Evolutionary conservation across 2,329 filamentous ascomycete genomes (phyloP), one percentile per base, ranked within the genome.

Genomic region (Neonectria faginata): DNA sequence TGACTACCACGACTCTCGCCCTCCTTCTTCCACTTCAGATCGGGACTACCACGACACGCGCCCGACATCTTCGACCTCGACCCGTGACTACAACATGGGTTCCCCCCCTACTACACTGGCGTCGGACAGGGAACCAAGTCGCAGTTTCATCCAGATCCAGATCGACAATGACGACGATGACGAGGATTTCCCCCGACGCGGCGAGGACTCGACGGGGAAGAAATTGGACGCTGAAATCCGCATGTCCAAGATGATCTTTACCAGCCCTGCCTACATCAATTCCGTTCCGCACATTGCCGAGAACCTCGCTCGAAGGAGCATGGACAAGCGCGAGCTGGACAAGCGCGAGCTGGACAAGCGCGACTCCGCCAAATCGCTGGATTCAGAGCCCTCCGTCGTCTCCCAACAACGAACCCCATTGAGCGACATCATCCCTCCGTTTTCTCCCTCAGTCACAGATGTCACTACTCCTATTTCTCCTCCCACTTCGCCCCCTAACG

Each of bases 311-410:
- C 62, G 69, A 9, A 69, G 74, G 55, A 65, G 72, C 29, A 57
- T 72, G 27, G 77, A 80, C 56, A 85, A 84, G 62, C 83, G 83
- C 55, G 84, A 86, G 16, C 39, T 72, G 27, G 77, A 80, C 56
- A 85, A 84, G 62, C 83, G 83, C 55, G 84, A 86, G 16, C 39
- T 72, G 27, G 77, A 80, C 56, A 85, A 84, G 62, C 83, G 83
- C 55, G 84, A 86, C 67, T 87, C 85, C n/a, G 83, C 79, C 45
- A 86, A 84, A 70, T 81, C 84, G 36, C 69, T 84, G 20, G 82
- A 79, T 29, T 80, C 79, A 1, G 77, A 76, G 27, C 74, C 69
- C 5, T 79, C 70, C 5, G 60, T 73, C 16, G 67, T 70, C 11
- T 75, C 70, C 1, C 69, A 75, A 29, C 57, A 71, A n/a, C 70